Evolutionary conservation across 2,329 filamentous ascomycete genomes (phyloP).

Genomic region (Fusarium guadeloupense): DNA sequence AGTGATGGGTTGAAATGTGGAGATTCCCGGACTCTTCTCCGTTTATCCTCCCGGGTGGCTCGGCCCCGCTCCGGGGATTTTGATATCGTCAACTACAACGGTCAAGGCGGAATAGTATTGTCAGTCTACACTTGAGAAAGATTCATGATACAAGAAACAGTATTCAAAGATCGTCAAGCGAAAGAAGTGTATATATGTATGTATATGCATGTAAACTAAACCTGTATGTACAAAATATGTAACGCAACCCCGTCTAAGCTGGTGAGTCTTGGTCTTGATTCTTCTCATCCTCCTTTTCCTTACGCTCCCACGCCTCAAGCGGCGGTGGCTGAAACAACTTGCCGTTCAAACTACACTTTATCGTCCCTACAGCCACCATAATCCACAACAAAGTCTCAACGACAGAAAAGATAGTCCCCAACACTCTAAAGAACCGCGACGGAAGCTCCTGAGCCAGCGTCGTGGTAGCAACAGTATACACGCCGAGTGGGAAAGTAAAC

Average conservation of each 20-base stretch:
- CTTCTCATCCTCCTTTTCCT: background rate
- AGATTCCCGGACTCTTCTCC: background rate
- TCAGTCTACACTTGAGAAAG: no score
- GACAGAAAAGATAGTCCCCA: constrained; percentile 38
- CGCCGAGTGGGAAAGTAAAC: constrained; percentile 51
- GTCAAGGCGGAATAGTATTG: background rate
- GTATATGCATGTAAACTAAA: background rate
- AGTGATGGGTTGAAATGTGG: background rate
- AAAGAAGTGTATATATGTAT: no score
- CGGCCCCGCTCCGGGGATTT: constrained; percentile 24
- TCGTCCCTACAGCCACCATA: constrained; percentile 21
- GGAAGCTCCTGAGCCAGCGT: constrained; percentile 45
- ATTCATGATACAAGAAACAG: no score
- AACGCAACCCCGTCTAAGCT: background rate
- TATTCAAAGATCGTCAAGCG: no score
- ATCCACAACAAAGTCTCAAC: constrained; percentile 33
- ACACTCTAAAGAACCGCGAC: constrained; percentile 46
- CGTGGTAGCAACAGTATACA: constrained; percentile 46
- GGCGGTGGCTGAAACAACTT: constrained; percentile 15
- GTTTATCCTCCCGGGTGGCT: background rate
- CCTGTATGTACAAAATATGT: background rate
- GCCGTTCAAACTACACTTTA: constrained; percentile 10
- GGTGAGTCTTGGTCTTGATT: background rate
- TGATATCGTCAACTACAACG: constrained; percentile 1
- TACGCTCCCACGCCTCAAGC: constrained; percentile 1